Base-by-base conservation (phyloP, 1,139 yeast genomes). In the Tardiomyces blankii region DNA sequence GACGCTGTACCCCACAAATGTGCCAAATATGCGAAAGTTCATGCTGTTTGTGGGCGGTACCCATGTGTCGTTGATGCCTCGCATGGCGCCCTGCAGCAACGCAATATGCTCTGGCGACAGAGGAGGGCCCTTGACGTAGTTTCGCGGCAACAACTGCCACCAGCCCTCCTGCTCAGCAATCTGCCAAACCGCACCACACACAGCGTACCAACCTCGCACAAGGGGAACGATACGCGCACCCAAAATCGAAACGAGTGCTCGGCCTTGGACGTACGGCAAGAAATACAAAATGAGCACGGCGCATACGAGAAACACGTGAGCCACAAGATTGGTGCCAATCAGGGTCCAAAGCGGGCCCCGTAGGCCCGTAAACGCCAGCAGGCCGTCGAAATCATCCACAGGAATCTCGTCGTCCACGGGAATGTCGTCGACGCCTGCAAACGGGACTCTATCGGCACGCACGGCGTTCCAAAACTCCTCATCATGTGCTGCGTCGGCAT, bases 281-380 rank as follows among this genome's bases (percentile, higher is more conserved):
- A 41, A 41, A 12, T 28, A 28, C n/a, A 41, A 5, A 5, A 28
- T 21, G 13, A 11, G 6, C 19, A 41, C 18, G 14, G 39, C 14
- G 14, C 16, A 18, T 2, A 18, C 8, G 12, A 32, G 8, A 27
- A 39, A 11, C 18, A 40, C 39, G n/a, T 18, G 42, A 9, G 38
- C 45, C 14, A 46, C 42, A 48, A 42, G 16, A 51, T 47, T 38
- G 47, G 53, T 44, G 47, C 51, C 27, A 55, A 54, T 32, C 58
- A 43, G n/a, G 53, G 49, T 6, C 48, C 44, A 16, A 48, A 63
- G 38, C 6, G 67, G 65, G 4, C 65, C 66, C 8, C 63, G 53
- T 35, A 61, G 46, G 2, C 65, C 67, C 12, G 61, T 49, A 11
- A 63, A 51, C 39, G 61, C 62, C 18, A 60, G 46, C 18, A 62